Evolutionary conservation across 176 grass and related monocot genomes (phyloP).

Genomic region (Puccinellia tenuiflora): DNA sequence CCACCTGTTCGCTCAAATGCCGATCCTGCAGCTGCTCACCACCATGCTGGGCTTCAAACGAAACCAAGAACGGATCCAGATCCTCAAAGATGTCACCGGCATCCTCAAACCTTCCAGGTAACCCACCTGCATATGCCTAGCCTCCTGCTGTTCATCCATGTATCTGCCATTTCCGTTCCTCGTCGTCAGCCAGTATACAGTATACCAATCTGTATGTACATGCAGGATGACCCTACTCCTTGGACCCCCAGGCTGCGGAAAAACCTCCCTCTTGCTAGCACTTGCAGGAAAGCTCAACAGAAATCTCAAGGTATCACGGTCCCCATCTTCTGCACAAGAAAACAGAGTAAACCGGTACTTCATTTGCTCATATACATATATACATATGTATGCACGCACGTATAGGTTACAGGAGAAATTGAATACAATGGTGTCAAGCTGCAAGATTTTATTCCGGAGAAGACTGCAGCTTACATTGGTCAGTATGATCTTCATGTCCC

Average conservation of each 20-base stretch:
- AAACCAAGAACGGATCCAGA: conserved; percentile 39
- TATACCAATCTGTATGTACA: not conserved
- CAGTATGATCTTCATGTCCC: conserved; percentile 63
- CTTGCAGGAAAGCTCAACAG: conserved; percentile 60
- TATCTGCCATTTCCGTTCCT: not conserved
- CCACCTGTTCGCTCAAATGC: conserved; percentile 1
- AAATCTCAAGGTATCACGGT: conserved; percentile 40
- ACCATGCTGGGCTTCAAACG: conserved; percentile 23
- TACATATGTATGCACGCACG: not conserved
- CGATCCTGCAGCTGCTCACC: not conserved
- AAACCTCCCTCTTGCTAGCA: conserved; percentile 65
- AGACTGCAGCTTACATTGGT: conserved; percentile 62
- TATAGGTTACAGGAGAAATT: conserved; percentile 51
- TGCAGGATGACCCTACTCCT: conserved; percentile 80
- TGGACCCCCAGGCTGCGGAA: conserved; percentile 73
- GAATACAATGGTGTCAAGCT: conserved; percentile 55
- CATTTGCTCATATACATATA: not conserved
- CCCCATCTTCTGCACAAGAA: not conserved
- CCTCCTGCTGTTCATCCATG: not conserved
- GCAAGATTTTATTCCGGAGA: conserved; percentile 58
- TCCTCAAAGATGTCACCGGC: conserved; percentile 63
- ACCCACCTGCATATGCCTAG: not conserved
- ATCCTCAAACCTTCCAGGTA: conserved; percentile 51
- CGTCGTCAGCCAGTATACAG: not conserved
- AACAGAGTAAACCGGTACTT: not conserved